Percentiles rank a stretch among this genome's conserved stretches.
Evolutionary conservation across 2,329 filamentous ascomycete species (phyloP).

Genomic region (Drechmeria coniospora): DNA sequence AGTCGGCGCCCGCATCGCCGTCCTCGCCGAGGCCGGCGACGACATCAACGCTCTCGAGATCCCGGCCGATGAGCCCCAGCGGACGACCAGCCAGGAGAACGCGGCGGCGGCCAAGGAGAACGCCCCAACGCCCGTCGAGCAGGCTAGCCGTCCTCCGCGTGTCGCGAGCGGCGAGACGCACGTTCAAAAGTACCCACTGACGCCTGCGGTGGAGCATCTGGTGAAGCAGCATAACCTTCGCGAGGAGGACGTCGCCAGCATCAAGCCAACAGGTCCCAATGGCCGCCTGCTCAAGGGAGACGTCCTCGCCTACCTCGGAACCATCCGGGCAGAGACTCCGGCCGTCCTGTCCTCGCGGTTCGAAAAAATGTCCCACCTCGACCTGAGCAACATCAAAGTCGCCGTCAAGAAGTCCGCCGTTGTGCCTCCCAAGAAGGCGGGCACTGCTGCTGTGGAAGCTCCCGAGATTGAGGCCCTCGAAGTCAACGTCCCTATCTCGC

Average conservation of each 20-base stretch:
- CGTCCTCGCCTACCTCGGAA: constrained; percentile 76
- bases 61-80: constrained; percentile 47
- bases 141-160: too few species aligned
- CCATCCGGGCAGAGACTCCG: constrained; percentile 58
- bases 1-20: constrained; percentile 68
- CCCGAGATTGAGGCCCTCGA: constrained; percentile 34
- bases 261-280: constrained; percentile 74
- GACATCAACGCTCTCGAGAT: constrained; percentile 61
- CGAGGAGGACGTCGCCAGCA: constrained; percentile 61
- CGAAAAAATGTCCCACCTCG: constrained; percentile 64
- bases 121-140: constrained; percentile 37
- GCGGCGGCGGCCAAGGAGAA: constrained; percentile 12
- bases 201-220: constrained; percentile 72
- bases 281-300: constrained; percentile 90
- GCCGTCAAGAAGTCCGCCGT: constrained; percentile 34
- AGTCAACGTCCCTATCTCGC: constrained; percentile 60
- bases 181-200: constrained; percentile 56
- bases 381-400: constrained; percentile 90
- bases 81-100: constrained; percentile 11
- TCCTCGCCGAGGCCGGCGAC: constrained; percentile 68
- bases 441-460: constrained; percentile 22
- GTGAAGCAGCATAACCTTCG: constrained; percentile 66
- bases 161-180: constrained; percentile 32
- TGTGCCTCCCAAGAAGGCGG: constrained; percentile 21
- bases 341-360: constrained; percentile 55